phyloP scores from a whole-genome alignment of 2,329 filamentous ascomycete genomes.

The Nothophaeocryptopus gaeumannii region DNA sequence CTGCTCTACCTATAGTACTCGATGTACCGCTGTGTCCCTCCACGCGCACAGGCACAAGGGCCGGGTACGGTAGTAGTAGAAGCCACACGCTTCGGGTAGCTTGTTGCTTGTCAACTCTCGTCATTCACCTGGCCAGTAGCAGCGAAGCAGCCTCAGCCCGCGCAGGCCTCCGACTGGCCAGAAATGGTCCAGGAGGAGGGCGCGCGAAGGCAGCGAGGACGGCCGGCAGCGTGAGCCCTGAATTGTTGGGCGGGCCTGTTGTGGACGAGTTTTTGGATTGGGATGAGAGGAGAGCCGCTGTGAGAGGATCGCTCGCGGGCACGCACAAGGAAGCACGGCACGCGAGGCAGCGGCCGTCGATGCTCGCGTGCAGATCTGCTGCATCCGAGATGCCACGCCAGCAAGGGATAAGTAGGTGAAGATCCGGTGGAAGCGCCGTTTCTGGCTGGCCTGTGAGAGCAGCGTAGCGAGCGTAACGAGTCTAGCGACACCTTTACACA shows the following conservation, averaged over 20 bases:
- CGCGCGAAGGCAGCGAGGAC: too few species aligned
- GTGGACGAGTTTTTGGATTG: too few species aligned
- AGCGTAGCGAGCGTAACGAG: background rate
- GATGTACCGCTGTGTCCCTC: too few species aligned
- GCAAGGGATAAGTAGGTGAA: conserved; percentile 1
- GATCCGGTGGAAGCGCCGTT: conserved; percentile 6
- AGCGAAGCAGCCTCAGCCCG: background rate
- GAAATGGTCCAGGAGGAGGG: too few species aligned
- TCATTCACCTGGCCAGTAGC: conserved; percentile 3
- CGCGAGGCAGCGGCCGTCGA: conserved; percentile 3
- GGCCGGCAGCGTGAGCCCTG: too few species aligned
- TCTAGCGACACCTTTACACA: background rate
- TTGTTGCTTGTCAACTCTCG: conserved; percentile 2
- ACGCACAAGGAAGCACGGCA: conserved; percentile 5
- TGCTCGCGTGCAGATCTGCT: conserved; percentile 7
- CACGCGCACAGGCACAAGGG: conserved; percentile 2
- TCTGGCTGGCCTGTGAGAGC: background rate
- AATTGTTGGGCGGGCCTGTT: too few species aligned
- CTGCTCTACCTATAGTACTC: too few species aligned
- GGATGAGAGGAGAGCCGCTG: too few species aligned
- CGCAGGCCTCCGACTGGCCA: background rate
- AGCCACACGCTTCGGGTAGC: conserved; percentile 9
- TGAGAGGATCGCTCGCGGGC: background rate
- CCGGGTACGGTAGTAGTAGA: conserved; percentile 10
- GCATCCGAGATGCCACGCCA: conserved; percentile 2